Evolutionary conservation across 495 filamentous ascomycete species (phyloP).

Genomic region (Lentithecium fluviatile): DNA sequence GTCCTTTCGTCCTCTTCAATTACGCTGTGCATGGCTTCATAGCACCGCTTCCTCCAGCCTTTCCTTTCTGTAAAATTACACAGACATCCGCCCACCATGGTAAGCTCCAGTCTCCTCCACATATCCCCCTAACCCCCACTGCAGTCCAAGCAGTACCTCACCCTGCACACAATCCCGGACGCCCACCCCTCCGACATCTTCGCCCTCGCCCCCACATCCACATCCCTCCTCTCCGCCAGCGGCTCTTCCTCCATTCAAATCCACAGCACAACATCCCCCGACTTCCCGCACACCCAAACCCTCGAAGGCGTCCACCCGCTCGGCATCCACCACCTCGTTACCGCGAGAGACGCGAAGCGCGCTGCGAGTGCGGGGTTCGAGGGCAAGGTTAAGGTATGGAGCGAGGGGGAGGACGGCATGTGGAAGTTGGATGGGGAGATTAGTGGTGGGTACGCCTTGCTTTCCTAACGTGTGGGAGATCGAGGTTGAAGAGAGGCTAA

Average conservation of each 20-base stretch:
- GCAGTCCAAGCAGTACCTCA: slow-evolving; percentile 97
- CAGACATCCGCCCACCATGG: slow-evolving; percentile 7
- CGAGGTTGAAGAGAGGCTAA: slow-evolving; percentile 4
- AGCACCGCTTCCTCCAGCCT: too few relatives aligned
- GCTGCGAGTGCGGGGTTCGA: slow-evolving; percentile 84
- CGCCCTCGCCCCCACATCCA: slow-evolving; percentile 76
- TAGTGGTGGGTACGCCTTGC: slow-evolving; percentile 44
- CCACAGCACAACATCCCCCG: slow-evolving; percentile 65
- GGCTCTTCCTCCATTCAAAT: slow-evolving; percentile 78
- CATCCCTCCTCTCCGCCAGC: slow-evolving; percentile 73
- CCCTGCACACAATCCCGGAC: slow-evolving; percentile 83
- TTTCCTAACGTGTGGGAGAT: background rate
- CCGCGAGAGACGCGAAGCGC: slow-evolving; percentile 63
- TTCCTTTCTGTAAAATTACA: background rate
- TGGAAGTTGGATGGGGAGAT: slow-evolving; percentile 55
- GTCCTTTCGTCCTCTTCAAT: background rate
- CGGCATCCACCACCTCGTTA: slow-evolving; percentile 83
- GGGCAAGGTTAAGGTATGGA: slow-evolving; percentile 82
- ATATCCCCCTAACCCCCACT: background rate
- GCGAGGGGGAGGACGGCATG: slow-evolving; percentile 45
- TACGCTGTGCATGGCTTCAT: background rate
- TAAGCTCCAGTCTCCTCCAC: background rate
- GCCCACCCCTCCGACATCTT: slow-evolving; percentile 90
- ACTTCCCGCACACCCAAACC: slow-evolving; percentile 74
- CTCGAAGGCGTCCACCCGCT: slow-evolving; percentile 74